These are phyloP conservation scores for Yamadazyma olivae DNA, from an alignment of 805 yeast species.

Conservation along the genomic window DNA sequence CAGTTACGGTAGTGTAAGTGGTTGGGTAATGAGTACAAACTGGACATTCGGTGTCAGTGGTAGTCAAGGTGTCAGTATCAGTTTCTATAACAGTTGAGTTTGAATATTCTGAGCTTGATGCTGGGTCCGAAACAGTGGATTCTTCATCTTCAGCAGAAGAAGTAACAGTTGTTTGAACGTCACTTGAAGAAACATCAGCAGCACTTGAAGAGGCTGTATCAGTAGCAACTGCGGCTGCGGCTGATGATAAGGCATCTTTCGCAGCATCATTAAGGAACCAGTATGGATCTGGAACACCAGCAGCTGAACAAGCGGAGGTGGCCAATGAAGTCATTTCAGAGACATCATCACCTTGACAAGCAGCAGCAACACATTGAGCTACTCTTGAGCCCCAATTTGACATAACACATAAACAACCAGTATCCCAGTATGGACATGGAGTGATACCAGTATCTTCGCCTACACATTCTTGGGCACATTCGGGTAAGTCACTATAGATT, in stretches of 20 bases:
- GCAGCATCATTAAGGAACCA: conserved; percentile 29
- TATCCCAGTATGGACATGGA: conserved; percentile 46
- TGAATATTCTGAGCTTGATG: conserved; percentile 1
- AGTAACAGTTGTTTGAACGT: conserved; percentile 16
- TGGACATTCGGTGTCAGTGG: conserved; percentile 8
- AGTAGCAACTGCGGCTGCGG: conserved; percentile 21
- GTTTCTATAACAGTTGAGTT: not conserved
- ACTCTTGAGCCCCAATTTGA: conserved; percentile 29
- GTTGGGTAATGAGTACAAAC: conserved; percentile 11
- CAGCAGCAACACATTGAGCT: conserved; percentile 36
- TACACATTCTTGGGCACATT: conserved; percentile 36
- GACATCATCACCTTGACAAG: conserved; percentile 34
- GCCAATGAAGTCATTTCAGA: conserved; percentile 27
- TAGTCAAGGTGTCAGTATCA: conserved; percentile 4
- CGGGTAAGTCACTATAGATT: conserved; percentile 30
- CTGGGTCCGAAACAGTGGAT: conserved; percentile 13
- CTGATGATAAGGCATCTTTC: conserved; percentile 11
- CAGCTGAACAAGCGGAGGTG: conserved; percentile 25
- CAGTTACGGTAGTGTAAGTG: conserved; percentile 7
- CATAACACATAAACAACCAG: conserved; percentile 45
- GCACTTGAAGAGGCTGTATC: conserved; percentile 5
- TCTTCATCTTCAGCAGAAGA: conserved; percentile 18
- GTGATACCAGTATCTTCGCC: conserved; percentile 27
- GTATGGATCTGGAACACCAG: conserved; percentile 15
- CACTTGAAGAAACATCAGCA: conserved; percentile 5